Conservation (phyloP, 352 stramenopile genomes). For the Blastocystis sp. region DNA sequence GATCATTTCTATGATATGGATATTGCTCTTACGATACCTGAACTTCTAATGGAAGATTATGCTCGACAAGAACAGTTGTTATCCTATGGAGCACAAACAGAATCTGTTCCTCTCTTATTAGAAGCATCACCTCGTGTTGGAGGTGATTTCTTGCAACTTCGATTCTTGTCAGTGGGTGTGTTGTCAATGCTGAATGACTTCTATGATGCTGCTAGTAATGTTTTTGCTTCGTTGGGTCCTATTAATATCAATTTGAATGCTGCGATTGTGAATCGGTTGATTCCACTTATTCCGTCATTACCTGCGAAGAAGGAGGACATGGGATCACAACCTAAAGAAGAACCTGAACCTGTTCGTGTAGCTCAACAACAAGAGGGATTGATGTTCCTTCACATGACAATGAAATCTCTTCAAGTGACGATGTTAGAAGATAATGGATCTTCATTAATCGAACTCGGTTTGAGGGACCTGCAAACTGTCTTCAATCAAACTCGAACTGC, state of each 20-base stretch:
- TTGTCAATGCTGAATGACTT: conserved; percentile 45
- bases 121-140: background rate
- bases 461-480: background rate
- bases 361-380: conserved; percentile 12
- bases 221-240: background rate
- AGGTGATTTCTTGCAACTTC: background rate
- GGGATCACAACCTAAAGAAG: background rate
- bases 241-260: background rate
- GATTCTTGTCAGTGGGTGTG: background rate
- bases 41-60: conserved; percentile 1
- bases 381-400: background rate
- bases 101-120: background rate
- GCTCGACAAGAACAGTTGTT: background rate
- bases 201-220: background rate
- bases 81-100: background rate
- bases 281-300: background rate
- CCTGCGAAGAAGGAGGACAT: background rate
- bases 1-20: conserved; percentile 62
- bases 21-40: conserved; percentile 3
- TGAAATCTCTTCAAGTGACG: background rate
- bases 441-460: background rate
- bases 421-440: background rate
- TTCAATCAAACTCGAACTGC: background rate
- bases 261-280: background rate
- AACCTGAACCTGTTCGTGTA: background rate